These are phyloP conservation scores for Scytalidium sp. DNA, from an alignment of 2,329 filamentous ascomycete species.

Conservation along the genomic window DNA sequence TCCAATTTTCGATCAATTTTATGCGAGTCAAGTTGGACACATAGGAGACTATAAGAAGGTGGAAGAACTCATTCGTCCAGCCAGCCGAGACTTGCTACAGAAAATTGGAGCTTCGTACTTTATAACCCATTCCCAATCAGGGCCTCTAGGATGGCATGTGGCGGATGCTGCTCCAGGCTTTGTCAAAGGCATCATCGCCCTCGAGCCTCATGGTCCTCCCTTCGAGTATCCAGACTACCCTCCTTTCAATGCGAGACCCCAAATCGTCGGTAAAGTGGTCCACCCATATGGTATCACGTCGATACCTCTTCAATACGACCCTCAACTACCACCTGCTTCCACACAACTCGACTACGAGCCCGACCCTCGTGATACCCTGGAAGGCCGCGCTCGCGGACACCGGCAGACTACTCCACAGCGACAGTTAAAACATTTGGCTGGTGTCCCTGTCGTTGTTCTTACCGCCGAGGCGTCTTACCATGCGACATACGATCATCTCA, in stretches of 20 bases:
- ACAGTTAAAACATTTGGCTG: constrained; percentile 28
- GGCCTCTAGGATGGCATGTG: constrained; percentile 35
- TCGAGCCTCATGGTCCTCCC: constrained; percentile 44
- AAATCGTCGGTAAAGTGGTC: constrained; percentile 28
- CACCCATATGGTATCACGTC: constrained; percentile 41
- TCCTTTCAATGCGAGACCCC: background rate
- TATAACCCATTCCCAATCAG: constrained; percentile 37
- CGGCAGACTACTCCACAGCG: constrained; percentile 8
- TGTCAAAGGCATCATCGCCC: constrained; percentile 33
- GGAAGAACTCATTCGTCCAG: constrained; percentile 31
- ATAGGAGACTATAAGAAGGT: constrained; percentile 29
- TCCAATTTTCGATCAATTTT: constrained; percentile 16
- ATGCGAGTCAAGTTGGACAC: constrained; percentile 34
- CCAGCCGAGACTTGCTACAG: constrained; percentile 28
- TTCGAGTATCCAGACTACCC: constrained; percentile 33
- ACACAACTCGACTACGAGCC: constrained; percentile 29
- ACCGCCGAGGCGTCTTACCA: constrained; percentile 40
- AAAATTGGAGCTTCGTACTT: constrained; percentile 6
- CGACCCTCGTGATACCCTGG: constrained; percentile 11
- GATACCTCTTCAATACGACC: constrained; percentile 43
- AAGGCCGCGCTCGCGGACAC: background rate
- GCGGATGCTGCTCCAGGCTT: constrained; percentile 37
- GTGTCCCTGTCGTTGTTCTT: constrained; percentile 31
- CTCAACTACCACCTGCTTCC: constrained; percentile 34
- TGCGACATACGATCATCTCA: constrained; percentile 39